Base-by-base conservation (phyloP, 2,329 filamentous ascomycete species). In the Aspergillus arachidicola region DNA sequence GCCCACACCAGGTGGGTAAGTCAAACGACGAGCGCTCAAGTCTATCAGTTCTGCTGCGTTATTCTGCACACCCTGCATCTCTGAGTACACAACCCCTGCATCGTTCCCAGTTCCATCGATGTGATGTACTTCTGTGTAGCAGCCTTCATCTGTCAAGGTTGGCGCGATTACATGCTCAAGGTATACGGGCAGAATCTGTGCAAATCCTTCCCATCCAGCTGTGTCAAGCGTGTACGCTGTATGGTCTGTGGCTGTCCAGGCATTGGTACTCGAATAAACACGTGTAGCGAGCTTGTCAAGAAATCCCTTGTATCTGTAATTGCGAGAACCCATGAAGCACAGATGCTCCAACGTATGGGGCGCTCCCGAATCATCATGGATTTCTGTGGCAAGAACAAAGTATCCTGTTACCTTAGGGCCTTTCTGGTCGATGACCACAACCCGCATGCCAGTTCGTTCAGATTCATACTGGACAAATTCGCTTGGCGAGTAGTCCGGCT, bases 41-140 rank as follows among this genome's bases (percentile, higher is more conserved):
- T 97, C 92, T 86, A 98, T 97, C 63, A 98, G 87, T 76, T 97
- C 93, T 9, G 85, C 83, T 68, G 91, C 89, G 58, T 88, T 89
- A 74, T 96, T 96, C 75, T 98, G 91, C 2, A 97, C 89, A 28
- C 90, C 95, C 79, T 99, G 95, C 95, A 99, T 99, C 79, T 99
- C 95, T 0, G 94, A 97, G 79, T 99, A 99, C 10, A 99, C 95
- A 1, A 97, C 94, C 66, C 93, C 95, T 48, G 95, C 95, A 84
- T 99, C 95, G 67, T 98, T 91, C 61, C 95, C 95, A 69, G 92
- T 88, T 19, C 93, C 94, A 74, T 99, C 93, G 60, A 99, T 87
- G 76, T 99, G 95, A 81, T 97, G 93, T 1, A 99, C 95, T 78
- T 99, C 95, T 3, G 95, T 99, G 68, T 94, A 90, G 75, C 96